Conservation (phyloP, 2,329 filamentous ascomycete genomes). For the Elsinoe batatas region DNA sequence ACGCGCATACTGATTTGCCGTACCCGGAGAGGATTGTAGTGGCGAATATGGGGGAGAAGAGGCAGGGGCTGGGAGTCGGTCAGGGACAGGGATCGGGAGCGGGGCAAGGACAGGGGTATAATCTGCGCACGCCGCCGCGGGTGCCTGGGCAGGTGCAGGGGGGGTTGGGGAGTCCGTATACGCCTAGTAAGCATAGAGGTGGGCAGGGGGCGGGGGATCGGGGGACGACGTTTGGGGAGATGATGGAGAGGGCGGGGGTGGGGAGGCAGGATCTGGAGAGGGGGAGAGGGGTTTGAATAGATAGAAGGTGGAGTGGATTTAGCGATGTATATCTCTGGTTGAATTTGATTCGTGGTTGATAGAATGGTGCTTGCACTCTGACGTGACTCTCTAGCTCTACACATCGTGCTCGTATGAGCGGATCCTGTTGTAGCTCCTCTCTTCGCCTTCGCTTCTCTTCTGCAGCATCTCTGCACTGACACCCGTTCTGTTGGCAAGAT, state of each 20-base stretch:
- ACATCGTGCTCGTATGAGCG: background rate
- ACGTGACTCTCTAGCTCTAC: background rate
- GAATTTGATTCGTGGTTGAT: no score
- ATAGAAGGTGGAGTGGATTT: background rate
- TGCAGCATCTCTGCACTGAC: background rate
- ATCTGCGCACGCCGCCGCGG: constrained; percentile 2
- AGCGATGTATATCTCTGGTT: no score
- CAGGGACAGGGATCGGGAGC: no score
- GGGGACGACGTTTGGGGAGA: constrained; percentile 9
- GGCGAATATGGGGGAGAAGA: constrained; percentile 4
- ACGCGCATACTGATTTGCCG: background rate
- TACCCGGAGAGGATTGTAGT: background rate
- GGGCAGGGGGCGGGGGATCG: background rate
- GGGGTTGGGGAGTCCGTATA: constrained; percentile 2
- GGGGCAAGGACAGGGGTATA: background rate
- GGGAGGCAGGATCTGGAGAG: constrained; percentile 3
- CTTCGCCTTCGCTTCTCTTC: background rate
- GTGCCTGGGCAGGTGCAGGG: background rate
- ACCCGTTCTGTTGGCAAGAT: background rate
- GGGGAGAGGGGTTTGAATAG: background rate
- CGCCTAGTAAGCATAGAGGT: background rate
- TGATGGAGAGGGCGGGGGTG: constrained; percentile 10
- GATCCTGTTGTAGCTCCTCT: background rate
- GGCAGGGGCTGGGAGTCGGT: background rate
- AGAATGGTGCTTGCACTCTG: no score